A percentile compares a stretch with the other conserved stretches of the same genome.
Conservation (phyloP, 257 asterid genomes). For the Scutellaria baicalensis region DNA sequence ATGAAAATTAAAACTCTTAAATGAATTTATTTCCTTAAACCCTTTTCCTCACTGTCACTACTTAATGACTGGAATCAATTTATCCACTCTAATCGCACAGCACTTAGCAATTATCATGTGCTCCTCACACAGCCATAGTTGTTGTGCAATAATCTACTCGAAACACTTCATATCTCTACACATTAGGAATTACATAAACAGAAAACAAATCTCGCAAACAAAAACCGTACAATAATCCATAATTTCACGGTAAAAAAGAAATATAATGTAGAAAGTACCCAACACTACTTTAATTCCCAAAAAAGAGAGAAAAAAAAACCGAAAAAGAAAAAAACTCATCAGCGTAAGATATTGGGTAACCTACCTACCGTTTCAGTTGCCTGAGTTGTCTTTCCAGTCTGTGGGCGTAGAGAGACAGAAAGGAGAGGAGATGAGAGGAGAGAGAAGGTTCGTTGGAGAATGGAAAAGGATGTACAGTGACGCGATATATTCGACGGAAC, state of each 20-base stretch:
- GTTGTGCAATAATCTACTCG: background rate
- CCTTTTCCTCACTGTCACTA: background rate
- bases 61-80: background rate
- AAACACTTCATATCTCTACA: background rate
- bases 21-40: background rate
- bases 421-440: no score
- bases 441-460: slow-evolving; percentile 23
- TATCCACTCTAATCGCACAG: background rate
- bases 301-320: background rate
- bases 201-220: background rate
- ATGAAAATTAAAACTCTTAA: background rate
- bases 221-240: background rate
- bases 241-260: background rate
- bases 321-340: background rate
- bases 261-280: background rate
- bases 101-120: background rate
- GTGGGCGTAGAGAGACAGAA: slow-evolving; percentile 6
- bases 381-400: background rate
- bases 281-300: background rate
- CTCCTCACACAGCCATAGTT: background rate
- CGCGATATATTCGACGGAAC: slow-evolving; percentile 44
- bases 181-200: background rate
- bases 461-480: slow-evolving; percentile 18
- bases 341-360: slow-evolving; percentile 9
- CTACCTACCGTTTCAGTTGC: slow-evolving; percentile 8